Evolutionary conservation across 2,329 filamentous ascomycete species (phyloP).

Genomic region (Xylariomycetidae sp.): DNA sequence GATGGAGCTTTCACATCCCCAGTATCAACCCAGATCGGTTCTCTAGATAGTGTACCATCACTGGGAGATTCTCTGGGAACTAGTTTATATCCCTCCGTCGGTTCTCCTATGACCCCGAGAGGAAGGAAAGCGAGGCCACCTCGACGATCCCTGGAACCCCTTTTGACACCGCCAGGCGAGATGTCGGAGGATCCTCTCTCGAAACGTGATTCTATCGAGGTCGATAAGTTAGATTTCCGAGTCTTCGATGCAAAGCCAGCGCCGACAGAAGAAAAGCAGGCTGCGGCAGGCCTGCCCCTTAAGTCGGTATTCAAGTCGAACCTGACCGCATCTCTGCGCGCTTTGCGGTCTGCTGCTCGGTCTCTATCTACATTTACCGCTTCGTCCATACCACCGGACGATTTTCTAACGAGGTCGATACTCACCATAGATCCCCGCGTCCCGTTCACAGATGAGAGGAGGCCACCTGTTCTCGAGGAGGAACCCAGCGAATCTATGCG

Average conservation of each 20-base stretch:
- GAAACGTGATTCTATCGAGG: slow-evolving; percentile 23
- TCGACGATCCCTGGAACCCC: slow-evolving; percentile 48
- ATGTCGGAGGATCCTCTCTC: slow-evolving; percentile 45
- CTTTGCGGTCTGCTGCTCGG: slow-evolving; percentile 58
- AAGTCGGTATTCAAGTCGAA: slow-evolving; percentile 64
- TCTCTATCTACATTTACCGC: slow-evolving; percentile 60
- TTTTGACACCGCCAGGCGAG: slow-evolving; percentile 51
- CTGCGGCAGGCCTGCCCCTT: slow-evolving; percentile 37
- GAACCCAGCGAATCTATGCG: slow-evolving; percentile 62
- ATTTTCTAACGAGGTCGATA: slow-evolving; percentile 63
- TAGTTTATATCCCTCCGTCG: slow-evolving; percentile 43
- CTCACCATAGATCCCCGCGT: slow-evolving; percentile 62
- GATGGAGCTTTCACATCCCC: slow-evolving; percentile 50
- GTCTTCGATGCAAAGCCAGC: slow-evolving; percentile 36
- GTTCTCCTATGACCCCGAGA: slow-evolving; percentile 42
- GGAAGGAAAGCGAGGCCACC: slow-evolving; percentile 37
- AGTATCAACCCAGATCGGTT: slow-evolving; percentile 51
- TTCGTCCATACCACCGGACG: slow-evolving; percentile 60
- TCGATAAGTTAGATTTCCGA: slow-evolving; percentile 45
- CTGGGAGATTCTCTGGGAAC: slow-evolving; percentile 51
- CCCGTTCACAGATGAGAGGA: slow-evolving; percentile 63
- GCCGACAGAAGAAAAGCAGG: slow-evolving; percentile 23
- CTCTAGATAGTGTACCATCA: slow-evolving; percentile 58
- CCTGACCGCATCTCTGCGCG: slow-evolving; percentile 61
- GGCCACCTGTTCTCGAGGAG: slow-evolving; percentile 58